Percentiles rank a stretch among this genome's conserved stretches.
These are phyloP conservation scores for Aspergillus biplanus DNA, from an alignment of 495 filamentous ascomycete genomes.

Conservation along the genomic window DNA sequence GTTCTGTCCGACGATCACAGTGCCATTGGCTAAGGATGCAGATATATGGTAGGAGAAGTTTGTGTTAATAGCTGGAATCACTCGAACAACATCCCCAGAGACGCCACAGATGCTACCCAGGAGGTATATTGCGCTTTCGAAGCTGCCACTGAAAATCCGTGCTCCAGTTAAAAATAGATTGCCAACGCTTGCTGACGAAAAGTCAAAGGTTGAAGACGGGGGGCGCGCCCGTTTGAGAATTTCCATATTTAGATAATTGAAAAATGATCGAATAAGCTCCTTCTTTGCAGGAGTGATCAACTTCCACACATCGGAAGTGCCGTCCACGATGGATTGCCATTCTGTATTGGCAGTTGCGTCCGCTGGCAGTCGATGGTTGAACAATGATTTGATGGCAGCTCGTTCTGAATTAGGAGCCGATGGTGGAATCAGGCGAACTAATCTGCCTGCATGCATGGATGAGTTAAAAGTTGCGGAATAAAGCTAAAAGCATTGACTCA, in stretches of 20 bases:
- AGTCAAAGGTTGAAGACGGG: conserved; percentile 81
- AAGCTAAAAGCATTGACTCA: conserved; percentile 45
- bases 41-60: conserved; percentile 95
- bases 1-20: conserved; percentile 87
- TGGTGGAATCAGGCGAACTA: conserved; percentile 89
- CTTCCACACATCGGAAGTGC: conserved; percentile 72
- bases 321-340: conserved; percentile 91
- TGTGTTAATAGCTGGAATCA: conserved; percentile 88
- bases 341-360: conserved; percentile 55
- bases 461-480: conserved; percentile 12
- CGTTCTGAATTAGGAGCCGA: conserved; percentile 62
- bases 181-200: conserved; percentile 84
- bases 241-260: conserved; percentile 86
- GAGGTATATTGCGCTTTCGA: conserved; percentile 82
- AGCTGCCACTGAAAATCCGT: conserved; percentile 77
- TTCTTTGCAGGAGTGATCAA: conserved; percentile 80
- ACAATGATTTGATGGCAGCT: conserved; percentile 73
- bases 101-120: conserved; percentile 81
- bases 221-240: conserved; percentile 83
- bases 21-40: conserved; percentile 75
- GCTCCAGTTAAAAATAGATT: conserved; percentile 91
- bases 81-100: conserved; percentile 65
- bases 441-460: conserved; percentile 59
- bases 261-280: conserved; percentile 87
- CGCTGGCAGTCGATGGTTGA: conserved; percentile 80